Evolutionary conservation across 2,329 filamentous ascomycete genomes (phyloP), one percentile per base, ranked within the genome.

Genomic region (Tolypocladium nubicola): DNA sequence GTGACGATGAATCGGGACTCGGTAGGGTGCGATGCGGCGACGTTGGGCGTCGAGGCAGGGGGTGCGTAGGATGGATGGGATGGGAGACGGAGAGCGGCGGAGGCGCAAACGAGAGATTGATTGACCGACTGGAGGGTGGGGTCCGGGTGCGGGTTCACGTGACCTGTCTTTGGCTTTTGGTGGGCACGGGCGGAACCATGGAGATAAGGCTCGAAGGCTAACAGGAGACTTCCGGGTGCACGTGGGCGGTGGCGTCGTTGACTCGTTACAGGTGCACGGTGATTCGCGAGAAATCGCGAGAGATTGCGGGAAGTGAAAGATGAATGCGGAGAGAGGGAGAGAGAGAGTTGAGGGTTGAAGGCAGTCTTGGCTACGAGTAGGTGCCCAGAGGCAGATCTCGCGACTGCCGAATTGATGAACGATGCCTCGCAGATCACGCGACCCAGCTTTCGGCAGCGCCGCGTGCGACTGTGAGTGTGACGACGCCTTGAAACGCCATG

Each of bases 1-100:
- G 60, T 62, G 62, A 60, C 62, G 62, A 65, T 68, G 65, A 65
- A 53, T 66, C 62, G 62, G 63, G 65, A 67, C 64, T 69, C 64
- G 66, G 62, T 63, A 64, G 63, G 61, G 55, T 64, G 60, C 56
- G 58, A 55, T 56, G 57, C 54, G 59, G 57, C 58, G 60, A 54
- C 55, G 55, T 45, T 47, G 49, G 55, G 52, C 55, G 52, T 59
- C 49, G 59, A 63, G 60, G 65, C 62, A 52, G 30, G 47, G 30
- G 47, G 65, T 61, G 61, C 55, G 60, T 61, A 61, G 64, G 63
- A 65, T 61, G 65, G 62, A 62, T 62, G 64, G 55, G 59, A 64
- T 62, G 64, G 55, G 59, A 64, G 63, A 65, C 64, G 67, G 67
- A 70, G 62, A 62, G 60, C 63, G 62, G 65, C 62, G 64, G 61